Evolutionary conservation across 2,329 filamentous ascomycete genomes (phyloP), one percentile per base, ranked within the genome.

Genomic region (Cytospora piceicola): DNA sequence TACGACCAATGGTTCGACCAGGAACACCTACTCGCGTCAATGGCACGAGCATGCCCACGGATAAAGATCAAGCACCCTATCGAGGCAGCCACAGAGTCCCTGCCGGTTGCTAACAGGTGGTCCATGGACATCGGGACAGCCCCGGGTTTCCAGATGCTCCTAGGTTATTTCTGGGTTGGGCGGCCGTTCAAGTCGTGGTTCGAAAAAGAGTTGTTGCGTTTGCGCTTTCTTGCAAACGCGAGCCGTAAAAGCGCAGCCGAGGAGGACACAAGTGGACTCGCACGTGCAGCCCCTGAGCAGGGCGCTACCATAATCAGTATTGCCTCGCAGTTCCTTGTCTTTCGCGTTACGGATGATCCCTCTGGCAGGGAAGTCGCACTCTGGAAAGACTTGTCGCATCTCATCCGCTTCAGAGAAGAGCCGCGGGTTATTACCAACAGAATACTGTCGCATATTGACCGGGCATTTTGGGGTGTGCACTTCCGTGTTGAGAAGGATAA

Each of bases 401-500:
- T 77, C 0, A 66, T 77, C 49, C 73, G 76, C 20, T 77, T 76
- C 68, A 72, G 67, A 34, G 70, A 72, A 14, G 69, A 68, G 9
- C 70, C 73, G 5, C 70, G 75, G 27, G 62, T 55, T n/a, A 66
- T 76, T 29, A 66, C 74, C 4, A 56, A 70, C 49, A 61, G 67
- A 32, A 59, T 77, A 5, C 30, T 73, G n/a, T 34, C 42, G 11
- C 70, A 68, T 6, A 70, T 77, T 14, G 58, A 71, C 6, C 60
- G 71, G 2, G 71, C 73, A 20, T 77, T 71, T 65, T 75, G 75
- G 30, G 75, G 75, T 52, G 74, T 77, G 1, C 76, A 77, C 70
- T 77, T 76, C 70, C 71, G 76, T 58, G 74, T 72, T 52, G 76
- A 77, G 59, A 73, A 72, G 12, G 76, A 77, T 69, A 77, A 71